phyloP scores from a whole-genome alignment of 192 early-diverging fungal genomes.

The Phlyctochytrium arcticum region DNA sequence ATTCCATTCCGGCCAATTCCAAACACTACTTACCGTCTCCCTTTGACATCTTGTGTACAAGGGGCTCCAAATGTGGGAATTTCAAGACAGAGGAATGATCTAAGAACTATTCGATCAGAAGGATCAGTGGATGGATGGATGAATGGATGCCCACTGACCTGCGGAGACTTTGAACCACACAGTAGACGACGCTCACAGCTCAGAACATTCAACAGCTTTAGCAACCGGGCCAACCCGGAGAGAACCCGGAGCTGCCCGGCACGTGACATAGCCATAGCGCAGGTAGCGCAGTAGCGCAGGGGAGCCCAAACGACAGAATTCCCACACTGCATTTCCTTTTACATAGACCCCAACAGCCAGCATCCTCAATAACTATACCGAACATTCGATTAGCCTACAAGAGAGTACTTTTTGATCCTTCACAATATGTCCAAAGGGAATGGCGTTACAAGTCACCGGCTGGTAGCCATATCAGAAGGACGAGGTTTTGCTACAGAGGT shows the following conservation, averaged over 20 bases:
- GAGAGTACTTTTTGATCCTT: neutral
- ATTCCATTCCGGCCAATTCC: neutral
- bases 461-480: conserved; percentile 22
- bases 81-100: conserved; percentile 28
- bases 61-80: conserved; percentile 38
- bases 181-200: neutral
- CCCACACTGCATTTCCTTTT: neutral
- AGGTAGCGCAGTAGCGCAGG: too few species aligned
- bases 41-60: conserved; percentile 89
- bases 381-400: neutral
- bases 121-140: conserved; percentile 6
- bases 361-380: neutral
- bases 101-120: neutral
- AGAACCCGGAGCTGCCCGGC: too few species aligned
- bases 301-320: neutral
- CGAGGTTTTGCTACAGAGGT: conserved; percentile 46
- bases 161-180: neutral
- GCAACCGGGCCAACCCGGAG: neutral
- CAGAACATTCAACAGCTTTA: neutral
- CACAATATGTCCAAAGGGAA: neutral
- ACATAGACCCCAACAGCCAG: neutral
- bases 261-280: too few species aligned
- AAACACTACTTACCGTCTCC: conserved; percentile 65
- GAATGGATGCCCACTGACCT: neutral
- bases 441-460: conserved; percentile 9